Evolutionary conservation across 192 early-diverging fungal genomes (phyloP).

Genomic region (Podila horticola): DNA sequence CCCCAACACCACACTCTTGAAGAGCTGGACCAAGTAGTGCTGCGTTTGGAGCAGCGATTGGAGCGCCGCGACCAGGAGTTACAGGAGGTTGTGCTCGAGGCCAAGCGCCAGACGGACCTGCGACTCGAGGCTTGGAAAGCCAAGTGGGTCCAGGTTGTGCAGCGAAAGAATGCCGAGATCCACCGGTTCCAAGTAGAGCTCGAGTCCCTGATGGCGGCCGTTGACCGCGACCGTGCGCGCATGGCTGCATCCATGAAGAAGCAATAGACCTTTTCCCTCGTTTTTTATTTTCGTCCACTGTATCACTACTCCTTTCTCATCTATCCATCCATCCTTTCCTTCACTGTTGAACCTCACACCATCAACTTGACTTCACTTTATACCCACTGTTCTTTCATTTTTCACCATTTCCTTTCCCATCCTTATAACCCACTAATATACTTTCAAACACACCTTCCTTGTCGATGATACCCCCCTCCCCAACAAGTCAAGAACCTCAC

Average conservation of each 20-base stretch:
- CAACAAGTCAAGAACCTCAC: not conserved
- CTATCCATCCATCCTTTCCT: not conserved
- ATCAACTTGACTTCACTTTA: not conserved
- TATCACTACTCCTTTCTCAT: not conserved
- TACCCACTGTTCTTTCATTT: not conserved
- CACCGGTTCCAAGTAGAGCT: slow-evolving; percentile 48
- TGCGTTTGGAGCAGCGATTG: slow-evolving; percentile 37
- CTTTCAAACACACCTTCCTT: not conserved
- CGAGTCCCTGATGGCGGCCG: slow-evolving; percentile 44
- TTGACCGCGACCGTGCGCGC: slow-evolving; percentile 37
- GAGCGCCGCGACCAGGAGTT: slow-evolving; percentile 48
- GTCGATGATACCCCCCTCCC: too few relatives aligned
- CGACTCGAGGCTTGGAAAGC: slow-evolving; percentile 47
- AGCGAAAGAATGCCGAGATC: slow-evolving; percentile 52
- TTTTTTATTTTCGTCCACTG: not conserved
- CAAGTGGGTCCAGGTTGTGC: slow-evolving; percentile 51
- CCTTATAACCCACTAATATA: too few relatives aligned
- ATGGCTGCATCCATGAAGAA: slow-evolving; percentile 40
- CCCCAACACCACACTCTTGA: slow-evolving; percentile 31
- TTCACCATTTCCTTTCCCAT: not conserved
- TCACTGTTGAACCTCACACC: slow-evolving; percentile 4
- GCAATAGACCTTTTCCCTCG: not conserved
- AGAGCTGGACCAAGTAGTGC: slow-evolving; percentile 46
- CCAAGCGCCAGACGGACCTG: slow-evolving; percentile 41
- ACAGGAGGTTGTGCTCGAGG: slow-evolving; percentile 44